Conservation (phyloP, 2,329 filamentous ascomycete species). For the Leptographium flavum region DNA sequence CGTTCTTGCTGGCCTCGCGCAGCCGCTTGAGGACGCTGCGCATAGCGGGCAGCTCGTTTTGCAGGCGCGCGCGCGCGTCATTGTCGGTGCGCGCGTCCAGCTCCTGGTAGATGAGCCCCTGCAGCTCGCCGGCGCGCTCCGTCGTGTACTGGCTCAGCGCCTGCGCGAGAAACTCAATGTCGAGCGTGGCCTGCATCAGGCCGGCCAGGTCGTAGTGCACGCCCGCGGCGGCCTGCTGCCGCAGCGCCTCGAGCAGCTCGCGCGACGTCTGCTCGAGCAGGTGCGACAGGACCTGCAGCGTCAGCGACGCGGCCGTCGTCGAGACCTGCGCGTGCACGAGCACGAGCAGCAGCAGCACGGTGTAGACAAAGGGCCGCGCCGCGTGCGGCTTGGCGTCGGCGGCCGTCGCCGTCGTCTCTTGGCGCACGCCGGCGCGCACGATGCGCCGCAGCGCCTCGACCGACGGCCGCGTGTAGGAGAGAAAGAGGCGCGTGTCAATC, state of each 20-base stretch:
- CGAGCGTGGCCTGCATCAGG: slow-evolving; percentile 92
- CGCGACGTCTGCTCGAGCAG: slow-evolving; percentile 69
- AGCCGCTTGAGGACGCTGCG: slow-evolving; percentile 72
- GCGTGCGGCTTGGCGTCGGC: slow-evolving; percentile 44
- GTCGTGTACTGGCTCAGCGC: slow-evolving; percentile 84
- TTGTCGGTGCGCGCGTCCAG: slow-evolving; percentile 83
- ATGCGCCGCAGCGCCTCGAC: slow-evolving; percentile 53
- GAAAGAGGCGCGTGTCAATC: slow-evolving; percentile 83
- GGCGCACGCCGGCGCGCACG: slow-evolving; percentile 57
- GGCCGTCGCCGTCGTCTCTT: slow-evolving; percentile 33
- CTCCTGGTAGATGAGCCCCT: slow-evolving; percentile 78
- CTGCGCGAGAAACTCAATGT: slow-evolving; percentile 93
- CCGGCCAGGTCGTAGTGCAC: slow-evolving; percentile 57
- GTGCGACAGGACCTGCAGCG: slow-evolving; percentile 68
- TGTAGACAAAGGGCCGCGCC: slow-evolving; percentile 81
- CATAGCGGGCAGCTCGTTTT: slow-evolving; percentile 83
- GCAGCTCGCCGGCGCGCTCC: slow-evolving; percentile 63
- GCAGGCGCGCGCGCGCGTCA: slow-evolving; percentile 62
- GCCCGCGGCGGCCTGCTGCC: slow-evolving; percentile 29
- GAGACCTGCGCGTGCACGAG: slow-evolving; percentile 84
- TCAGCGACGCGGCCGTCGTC: slow-evolving; percentile 63
- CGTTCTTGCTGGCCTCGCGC: slow-evolving; percentile 65
- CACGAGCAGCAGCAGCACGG: slow-evolving; percentile 70
- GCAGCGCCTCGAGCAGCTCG: slow-evolving; percentile 72
- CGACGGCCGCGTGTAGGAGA: slow-evolving; percentile 74